Base-by-base conservation (phyloP, 225 moss, liverwort and hornwort species). In the Straminergon stramineum region DNA sequence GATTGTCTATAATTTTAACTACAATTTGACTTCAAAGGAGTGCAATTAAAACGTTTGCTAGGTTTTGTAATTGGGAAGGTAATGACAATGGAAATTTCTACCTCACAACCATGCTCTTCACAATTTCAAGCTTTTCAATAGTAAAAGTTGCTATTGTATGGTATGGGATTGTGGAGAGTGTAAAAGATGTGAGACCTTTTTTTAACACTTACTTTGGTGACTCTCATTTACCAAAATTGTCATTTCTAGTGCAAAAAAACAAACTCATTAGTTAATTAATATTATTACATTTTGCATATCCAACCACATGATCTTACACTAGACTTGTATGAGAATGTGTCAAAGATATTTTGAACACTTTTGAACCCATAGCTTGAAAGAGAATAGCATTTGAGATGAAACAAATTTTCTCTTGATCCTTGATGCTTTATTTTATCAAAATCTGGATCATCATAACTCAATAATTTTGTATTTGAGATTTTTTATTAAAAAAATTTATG, bases 261-360 rank as follows among this genome's bases (percentile, higher is more conserved):
- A 67, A 37, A 37, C 6, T 20, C 6, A 0, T 37, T 69, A n/a
- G 13, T n/a, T 48, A 48, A 48, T 48, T 48, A 48, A 48, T 48
- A 9, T 48, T 48, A 48, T 48, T 48, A 48, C 10, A 13, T n/a
- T 67, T 66, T 10, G 0, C 32, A 35, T 67, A 10, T 35, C 6
- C 35, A 35, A 69, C 7, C 3, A n/a, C 7, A 2, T n/a, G 5
- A 37, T 65, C 1, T 1, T 9, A n/a, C 7, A 22, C 0, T 22
- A n/a, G 0, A n/a, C n/a, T 69, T 12, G 4, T 69, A n/a, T 13
- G 1, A 39, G 7, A 69, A 39, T 39, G 6, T 24, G 5, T 24
- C 0, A 0, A 13, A n/a, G 7, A 69, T 13, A 22, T n/a, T 69
- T 37, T 21, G 37, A 67, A 35, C 6, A 67, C 12, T 37, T 37